phyloP scores from a whole-genome alignment of 345 rosid genomes.

The Zanthoxylum bungeanum region DNA sequence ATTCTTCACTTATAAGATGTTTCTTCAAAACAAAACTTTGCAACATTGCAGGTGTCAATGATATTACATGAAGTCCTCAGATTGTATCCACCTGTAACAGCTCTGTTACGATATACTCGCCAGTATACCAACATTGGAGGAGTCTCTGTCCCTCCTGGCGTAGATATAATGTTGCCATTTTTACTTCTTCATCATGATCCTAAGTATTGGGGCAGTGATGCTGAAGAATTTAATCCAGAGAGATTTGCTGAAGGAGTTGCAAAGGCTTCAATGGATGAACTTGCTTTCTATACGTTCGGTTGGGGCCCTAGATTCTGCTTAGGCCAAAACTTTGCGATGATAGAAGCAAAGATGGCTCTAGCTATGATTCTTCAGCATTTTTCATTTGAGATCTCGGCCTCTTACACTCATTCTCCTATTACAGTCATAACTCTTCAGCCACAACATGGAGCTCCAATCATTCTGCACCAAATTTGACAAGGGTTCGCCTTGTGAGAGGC shows the following conservation, averaged over 20 bases:
- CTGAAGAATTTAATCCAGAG: constrained; percentile 25
- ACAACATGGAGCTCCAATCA: constrained; percentile 49
- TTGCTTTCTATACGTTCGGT: constrained; percentile 25
- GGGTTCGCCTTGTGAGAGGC: no score
- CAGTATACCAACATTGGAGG: constrained; percentile 16
- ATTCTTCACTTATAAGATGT: not conserved
- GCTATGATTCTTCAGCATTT: constrained; percentile 49
- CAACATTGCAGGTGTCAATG: constrained; percentile 11
- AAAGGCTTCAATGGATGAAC: constrained; percentile 27
- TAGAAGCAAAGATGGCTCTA: constrained; percentile 56
- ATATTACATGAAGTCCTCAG: constrained; percentile 19
- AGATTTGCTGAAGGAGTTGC: constrained; percentile 27
- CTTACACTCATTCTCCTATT: constrained; percentile 50
- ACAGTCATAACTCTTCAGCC: constrained; percentile 50
- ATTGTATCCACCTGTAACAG: constrained; percentile 17
- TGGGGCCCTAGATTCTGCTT: constrained; percentile 39
- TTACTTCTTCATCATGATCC: constrained; percentile 19
- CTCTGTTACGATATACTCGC: not conserved
- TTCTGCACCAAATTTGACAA: constrained; percentile 8
- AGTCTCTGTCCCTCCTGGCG: constrained; percentile 19
- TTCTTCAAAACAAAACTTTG: not conserved
- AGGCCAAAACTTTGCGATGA: constrained; percentile 42
- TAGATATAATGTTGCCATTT: constrained; percentile 12
- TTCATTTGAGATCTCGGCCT: constrained; percentile 41
- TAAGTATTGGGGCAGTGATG: constrained; percentile 33